Evolutionary conservation across 78 protist species (phyloP).

Genomic region (Anaeramoeba flamelloides): DNA sequence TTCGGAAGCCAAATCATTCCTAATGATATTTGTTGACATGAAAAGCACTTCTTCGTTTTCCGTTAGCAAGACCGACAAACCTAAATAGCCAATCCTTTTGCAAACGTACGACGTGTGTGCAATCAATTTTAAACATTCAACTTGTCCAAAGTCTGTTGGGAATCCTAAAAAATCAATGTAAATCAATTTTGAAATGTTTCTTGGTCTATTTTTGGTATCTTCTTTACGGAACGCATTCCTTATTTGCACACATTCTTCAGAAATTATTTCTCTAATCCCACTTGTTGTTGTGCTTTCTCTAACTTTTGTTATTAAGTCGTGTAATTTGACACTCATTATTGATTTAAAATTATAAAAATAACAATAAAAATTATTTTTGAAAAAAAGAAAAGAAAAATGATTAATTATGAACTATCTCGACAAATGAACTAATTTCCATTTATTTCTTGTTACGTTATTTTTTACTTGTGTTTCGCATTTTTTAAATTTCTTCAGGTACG

Average conservation of each 20-base stretch:
- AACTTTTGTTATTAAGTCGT: conserved; percentile 73
- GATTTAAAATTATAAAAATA: too few relatives aligned
- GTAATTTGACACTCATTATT: conserved; percentile 35
- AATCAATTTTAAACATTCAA: conserved; percentile 82
- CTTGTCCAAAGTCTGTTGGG: conserved; percentile 53
- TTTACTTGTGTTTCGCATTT: too few relatives aligned
- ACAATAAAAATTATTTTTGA: too few relatives aligned
- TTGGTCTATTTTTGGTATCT: conserved; percentile 48
- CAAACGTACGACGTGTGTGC: conserved; percentile 63
- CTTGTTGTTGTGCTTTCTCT: conserved; percentile 75
- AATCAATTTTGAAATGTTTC: conserved; percentile 86
- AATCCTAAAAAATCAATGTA: conserved; percentile 93
- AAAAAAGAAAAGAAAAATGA: too few relatives aligned
- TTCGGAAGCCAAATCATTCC: conserved; percentile 46
- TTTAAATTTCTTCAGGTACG: too few relatives aligned
- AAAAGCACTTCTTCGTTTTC: conserved; percentile 66
- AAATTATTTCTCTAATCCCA: conserved; percentile 77
- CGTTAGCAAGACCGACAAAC: conserved; percentile 71
- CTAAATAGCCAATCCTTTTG: conserved; percentile 88
- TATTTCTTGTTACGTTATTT: too few relatives aligned
- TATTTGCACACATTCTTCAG: conserved; percentile 72
- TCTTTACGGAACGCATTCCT: conserved; percentile 67
- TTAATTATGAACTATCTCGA: too few relatives aligned
- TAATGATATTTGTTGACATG: neutral
- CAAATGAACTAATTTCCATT: too few relatives aligned